These are phyloP conservation scores for Alternaria panax DNA, from an alignment of 2,329 filamentous ascomycete genomes.

Conservation along the genomic window DNA sequence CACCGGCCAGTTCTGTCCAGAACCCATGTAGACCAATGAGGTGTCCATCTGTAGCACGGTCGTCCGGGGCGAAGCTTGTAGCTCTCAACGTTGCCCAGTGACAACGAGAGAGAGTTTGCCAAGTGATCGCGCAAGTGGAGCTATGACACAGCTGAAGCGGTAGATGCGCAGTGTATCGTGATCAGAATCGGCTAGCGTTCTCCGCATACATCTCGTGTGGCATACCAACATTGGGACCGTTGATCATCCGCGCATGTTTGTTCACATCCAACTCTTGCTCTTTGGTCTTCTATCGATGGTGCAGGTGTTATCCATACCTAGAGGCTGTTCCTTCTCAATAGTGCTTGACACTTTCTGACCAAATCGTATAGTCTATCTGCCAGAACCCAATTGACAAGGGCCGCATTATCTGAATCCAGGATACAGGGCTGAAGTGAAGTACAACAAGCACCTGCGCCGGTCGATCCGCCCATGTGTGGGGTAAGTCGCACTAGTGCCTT, in stretches of 20 bases:
- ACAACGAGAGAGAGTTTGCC: conserved; percentile 20
- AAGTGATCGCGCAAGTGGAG: conserved; percentile 29
- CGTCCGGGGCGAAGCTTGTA: conserved; percentile 21
- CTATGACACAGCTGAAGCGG: conserved; percentile 26
- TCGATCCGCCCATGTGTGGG: conserved; percentile 41
- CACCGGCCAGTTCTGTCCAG: conserved; percentile 15
- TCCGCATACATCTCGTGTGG: conserved; percentile 15
- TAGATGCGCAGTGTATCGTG: conserved; percentile 22
- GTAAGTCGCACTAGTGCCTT: conserved; percentile 32
- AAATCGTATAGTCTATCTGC: neutral
- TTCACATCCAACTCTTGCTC: conserved; percentile 6
- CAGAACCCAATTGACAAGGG: neutral
- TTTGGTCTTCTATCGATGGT: neutral
- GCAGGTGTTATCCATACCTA: neutral
- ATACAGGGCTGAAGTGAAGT: conserved; percentile 24
- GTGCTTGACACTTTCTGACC: neutral
- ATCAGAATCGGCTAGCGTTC: conserved; percentile 23
- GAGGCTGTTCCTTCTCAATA: neutral
- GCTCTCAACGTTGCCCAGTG: conserved; percentile 24
- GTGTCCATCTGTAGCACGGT: conserved; percentile 21
- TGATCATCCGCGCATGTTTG: neutral
- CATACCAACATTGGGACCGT: conserved; percentile 24
- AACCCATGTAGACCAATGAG: conserved; percentile 25
- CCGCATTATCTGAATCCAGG: conserved; percentile 5
- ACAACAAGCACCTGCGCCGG: conserved; percentile 26